Evolutionary conservation across 1,139 yeast genomes (phyloP), one percentile per base, ranked within the genome.

Genomic region (Pichia sp.): DNA sequence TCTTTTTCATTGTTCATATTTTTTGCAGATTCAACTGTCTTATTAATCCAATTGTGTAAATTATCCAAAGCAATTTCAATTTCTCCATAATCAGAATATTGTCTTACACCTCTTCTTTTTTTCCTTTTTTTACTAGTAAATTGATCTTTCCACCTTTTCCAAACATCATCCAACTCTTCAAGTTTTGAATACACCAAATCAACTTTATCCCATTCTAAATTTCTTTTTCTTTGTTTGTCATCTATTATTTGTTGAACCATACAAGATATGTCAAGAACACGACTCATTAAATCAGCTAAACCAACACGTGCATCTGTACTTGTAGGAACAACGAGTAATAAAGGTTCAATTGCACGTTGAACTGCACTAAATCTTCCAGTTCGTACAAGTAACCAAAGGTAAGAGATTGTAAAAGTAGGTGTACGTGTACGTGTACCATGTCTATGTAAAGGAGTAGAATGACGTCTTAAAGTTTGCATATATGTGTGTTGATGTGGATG

Each of bases 261-360:
- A 8, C 49, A 50, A 26, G 55, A 48, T 9, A 52, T 40, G 26
- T 50, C 49, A 28, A 48, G n/a, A 4, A 43, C 16, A 14, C 35
- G 32, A 23, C 41, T 49, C 36, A 52, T 33, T 3, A 47, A 47
- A 28, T 46, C 35, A 16, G 50, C 40, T 21, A 51, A 49, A 13
- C 37, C 43, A 20, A 54, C 34, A 40, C 50, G 47, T 6, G 49
- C 48, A 37, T 51, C 54, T 3, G 20, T 43, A 28, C 43, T 40
- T 14, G 47, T 72, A 0, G 78, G 78, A 2, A 71, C 72, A 42
- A 63, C 63, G 30, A 72, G 59, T 18, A 68, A 47, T 35, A 73
- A 50, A 29, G 67, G 69, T 28, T 65, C 66, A 8, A 71, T 52
- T 15, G 50, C 35, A 37, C 54, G 51, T 24, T 50, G 48, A 32